These are phyloP conservation scores for Botrytis medusae DNA, from an alignment of 2,329 filamentous ascomycete genomes.

Conservation along the genomic window DNA sequence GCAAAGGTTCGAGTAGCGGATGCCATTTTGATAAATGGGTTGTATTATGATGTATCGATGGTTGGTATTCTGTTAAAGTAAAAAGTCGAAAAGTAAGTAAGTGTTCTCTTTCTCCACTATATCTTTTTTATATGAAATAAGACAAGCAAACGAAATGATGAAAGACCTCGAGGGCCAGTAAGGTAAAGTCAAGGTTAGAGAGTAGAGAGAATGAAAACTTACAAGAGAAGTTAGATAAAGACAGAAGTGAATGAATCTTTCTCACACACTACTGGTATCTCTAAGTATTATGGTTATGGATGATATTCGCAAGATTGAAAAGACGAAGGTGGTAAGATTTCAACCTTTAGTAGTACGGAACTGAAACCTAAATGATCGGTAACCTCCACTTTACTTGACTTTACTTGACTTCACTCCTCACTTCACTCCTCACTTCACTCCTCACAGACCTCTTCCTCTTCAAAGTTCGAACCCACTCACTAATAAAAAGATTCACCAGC, in stretches of 20 bases:
- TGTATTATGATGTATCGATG: constrained; percentile 20
- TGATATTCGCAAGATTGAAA: not conserved
- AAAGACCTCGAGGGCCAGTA: not conserved
- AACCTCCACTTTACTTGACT: not conserved
- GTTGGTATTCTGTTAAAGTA: not conserved
- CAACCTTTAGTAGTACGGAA: not conserved
- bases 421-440: not conserved
- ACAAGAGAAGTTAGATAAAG: not conserved
- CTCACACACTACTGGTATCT: not conserved
- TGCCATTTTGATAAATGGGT: constrained; percentile 19
- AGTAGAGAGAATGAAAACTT: not conserved
- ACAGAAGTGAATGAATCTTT: not conserved
- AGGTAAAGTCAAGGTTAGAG: not conserved
- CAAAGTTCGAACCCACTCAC: not conserved
- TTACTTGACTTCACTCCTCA: not conserved
- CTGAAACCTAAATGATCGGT: not conserved
- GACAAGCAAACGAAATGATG: not conserved
- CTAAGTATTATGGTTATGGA: not conserved
- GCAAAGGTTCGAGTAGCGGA: constrained; percentile 42
- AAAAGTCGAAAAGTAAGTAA: not conserved
- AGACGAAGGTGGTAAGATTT: constrained; percentile 5
- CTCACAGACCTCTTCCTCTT: not conserved
- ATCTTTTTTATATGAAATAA: not conserved
- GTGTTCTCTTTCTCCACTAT: not conserved
- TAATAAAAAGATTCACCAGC: not conserved